Evolutionary conservation across 148 eudicot genomes (phyloP).

Genomic region (Rhododendron williamsianum): DNA sequence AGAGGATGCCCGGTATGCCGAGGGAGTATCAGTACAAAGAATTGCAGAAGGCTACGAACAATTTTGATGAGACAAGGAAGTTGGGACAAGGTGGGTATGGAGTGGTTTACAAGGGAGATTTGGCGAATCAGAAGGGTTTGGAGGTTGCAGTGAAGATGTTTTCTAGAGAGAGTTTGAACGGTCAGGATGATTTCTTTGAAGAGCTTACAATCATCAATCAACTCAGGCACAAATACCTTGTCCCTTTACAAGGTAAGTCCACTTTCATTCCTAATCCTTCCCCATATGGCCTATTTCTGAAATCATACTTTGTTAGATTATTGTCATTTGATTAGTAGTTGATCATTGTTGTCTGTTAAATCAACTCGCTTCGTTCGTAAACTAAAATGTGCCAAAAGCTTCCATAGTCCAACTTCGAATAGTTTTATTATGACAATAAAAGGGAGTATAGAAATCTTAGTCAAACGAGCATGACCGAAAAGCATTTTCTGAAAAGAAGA

Average conservation of each 20-base stretch:
- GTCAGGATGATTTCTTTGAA: slow-evolving; percentile 82
- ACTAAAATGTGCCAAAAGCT: no score
- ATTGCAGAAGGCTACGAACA: slow-evolving; percentile 60
- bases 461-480: no score
- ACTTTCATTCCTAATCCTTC: not conserved
- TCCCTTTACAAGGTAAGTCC: slow-evolving; percentile 59
- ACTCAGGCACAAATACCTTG: slow-evolving; percentile 80
- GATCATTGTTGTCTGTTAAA: no score
- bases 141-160: slow-evolving; percentile 85
- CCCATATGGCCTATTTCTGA: not conserved
- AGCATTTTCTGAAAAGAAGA: no score
- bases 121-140: slow-evolving; percentile 29
- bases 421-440: no score
- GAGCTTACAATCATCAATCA: slow-evolving; percentile 88
- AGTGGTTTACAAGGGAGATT: slow-evolving; percentile 53
- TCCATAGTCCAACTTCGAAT: no score
- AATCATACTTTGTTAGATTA: not conserved
- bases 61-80: slow-evolving; percentile 58
- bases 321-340: no score
- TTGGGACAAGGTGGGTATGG: slow-evolving; percentile 86
- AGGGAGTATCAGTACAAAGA: slow-evolving; percentile 62
- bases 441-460: no score
- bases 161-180: slow-evolving; percentile 60
- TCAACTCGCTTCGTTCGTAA: no score
- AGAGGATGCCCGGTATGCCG: slow-evolving; percentile 65